These are phyloP conservation scores for Pseudogymnoascus sp. DNA, from an alignment of 2,329 filamentous ascomycete genomes.

Conservation along the genomic window DNA sequence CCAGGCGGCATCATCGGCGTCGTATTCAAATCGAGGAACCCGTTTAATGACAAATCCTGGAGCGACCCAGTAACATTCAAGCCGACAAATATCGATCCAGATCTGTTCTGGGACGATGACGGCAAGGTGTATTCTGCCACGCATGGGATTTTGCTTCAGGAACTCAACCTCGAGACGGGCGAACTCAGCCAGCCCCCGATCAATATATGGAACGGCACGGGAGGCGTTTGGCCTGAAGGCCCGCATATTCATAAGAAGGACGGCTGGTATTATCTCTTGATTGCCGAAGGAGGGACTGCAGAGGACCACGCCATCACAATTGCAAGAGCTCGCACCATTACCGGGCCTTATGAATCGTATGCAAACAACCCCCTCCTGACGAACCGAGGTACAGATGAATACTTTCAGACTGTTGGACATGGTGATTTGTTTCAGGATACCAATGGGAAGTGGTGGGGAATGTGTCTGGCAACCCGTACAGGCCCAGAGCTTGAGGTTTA, in stretches of 20 bases:
- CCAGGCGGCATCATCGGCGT: not conserved
- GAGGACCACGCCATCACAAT: slow-evolving; percentile 56
- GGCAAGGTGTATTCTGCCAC: slow-evolving; percentile 51
- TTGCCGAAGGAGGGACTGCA: slow-evolving; percentile 54
- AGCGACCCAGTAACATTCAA: slow-evolving; percentile 54
- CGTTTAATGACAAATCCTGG: slow-evolving; percentile 51
- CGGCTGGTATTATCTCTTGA: slow-evolving; percentile 53
- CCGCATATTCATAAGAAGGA: slow-evolving; percentile 53
- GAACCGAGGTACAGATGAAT: slow-evolving; percentile 41
- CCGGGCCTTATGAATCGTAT: slow-evolving; percentile 56
- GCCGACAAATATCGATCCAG: slow-evolving; percentile 57
- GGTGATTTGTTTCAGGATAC: slow-evolving; percentile 36
- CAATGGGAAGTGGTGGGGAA: slow-evolving; percentile 37
- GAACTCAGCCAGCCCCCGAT: slow-evolving; percentile 45
- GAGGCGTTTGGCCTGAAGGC: slow-evolving; percentile 54
- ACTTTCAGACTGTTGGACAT: slow-evolving; percentile 39
- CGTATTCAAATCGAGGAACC: slow-evolving; percentile 37
- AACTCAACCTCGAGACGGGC: slow-evolving; percentile 42
- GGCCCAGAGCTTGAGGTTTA: slow-evolving; percentile 38
- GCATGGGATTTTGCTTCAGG: slow-evolving; percentile 30
- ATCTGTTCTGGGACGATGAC: slow-evolving; percentile 50
- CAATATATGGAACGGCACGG: slow-evolving; percentile 49
- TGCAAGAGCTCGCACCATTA: slow-evolving; percentile 43
- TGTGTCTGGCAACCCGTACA: slow-evolving; percentile 27
- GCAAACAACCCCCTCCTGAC: slow-evolving; percentile 52